A percentile compares a stretch with the other conserved stretches of the same genome.
Conservation (phyloP, 208 protist species). For the Endotrypanum monterogeii region DNA sequence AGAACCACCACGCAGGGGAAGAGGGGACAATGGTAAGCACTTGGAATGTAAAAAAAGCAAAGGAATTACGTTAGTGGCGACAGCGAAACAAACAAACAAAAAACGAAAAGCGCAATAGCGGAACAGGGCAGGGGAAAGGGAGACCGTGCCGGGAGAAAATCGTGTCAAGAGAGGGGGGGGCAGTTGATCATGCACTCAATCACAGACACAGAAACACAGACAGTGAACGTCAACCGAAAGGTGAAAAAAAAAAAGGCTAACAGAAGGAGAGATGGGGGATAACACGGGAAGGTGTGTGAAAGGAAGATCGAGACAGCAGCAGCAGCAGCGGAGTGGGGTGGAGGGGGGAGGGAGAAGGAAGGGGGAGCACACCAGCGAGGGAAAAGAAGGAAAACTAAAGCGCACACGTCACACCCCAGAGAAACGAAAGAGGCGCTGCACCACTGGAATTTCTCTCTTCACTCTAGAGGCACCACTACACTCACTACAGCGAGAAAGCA, state of each 20-base stretch:
- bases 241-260: neutral
- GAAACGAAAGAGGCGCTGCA: too few relatives aligned
- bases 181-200: neutral
- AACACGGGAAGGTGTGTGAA: neutral
- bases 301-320: neutral
- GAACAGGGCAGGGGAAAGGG: neutral
- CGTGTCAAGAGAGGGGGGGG: neutral
- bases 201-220: neutral
- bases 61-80: neutral
- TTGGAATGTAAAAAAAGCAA: neutral
- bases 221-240: too few relatives aligned
- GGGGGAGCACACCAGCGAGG: neutral
- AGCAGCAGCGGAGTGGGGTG: slow-evolving; percentile 2
- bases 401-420: too few relatives aligned
- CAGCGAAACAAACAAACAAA: neutral
- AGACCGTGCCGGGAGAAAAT: neutral
- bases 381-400: too few relatives aligned
- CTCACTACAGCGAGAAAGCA: neutral
- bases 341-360: neutral
- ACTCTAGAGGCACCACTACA: too few relatives aligned
- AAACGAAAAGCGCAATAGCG: neutral
- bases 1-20: too few relatives aligned
- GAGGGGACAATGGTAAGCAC: too few relatives aligned
- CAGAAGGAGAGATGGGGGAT: neutral
- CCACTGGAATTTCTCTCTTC: neutral